phyloP scores from a whole-genome alignment of 129 eudicot genomes.

The Tagetes patula region DNA sequence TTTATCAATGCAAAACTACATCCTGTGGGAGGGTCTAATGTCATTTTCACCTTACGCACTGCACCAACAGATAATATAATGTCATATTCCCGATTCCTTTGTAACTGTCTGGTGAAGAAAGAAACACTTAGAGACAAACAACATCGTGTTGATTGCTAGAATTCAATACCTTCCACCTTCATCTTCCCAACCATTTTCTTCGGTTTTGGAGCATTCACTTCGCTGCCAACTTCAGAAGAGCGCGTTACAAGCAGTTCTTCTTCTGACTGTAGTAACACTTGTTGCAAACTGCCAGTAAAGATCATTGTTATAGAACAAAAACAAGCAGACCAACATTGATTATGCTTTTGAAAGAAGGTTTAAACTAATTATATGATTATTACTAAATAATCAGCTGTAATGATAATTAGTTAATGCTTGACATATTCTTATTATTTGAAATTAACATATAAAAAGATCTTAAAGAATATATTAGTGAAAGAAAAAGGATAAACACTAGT shows the following conservation, averaged over 20 bases:
- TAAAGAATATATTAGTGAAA: neutral
- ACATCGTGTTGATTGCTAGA: neutral
- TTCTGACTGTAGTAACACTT: slow-evolving; percentile 72
- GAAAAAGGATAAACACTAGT: too few relatives aligned
- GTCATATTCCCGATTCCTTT: neutral
- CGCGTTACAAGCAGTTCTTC: slow-evolving; percentile 65
- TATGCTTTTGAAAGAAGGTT: neutral
- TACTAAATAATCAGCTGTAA: too few relatives aligned
- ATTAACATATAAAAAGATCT: neutral
- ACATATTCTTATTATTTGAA: too few relatives aligned
- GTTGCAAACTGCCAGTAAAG: slow-evolving; percentile 63
- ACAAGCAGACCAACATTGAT: neutral
- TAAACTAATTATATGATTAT: too few relatives aligned
- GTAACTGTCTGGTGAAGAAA: slow-evolving; percentile 12
- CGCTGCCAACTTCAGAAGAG: slow-evolving; percentile 52
- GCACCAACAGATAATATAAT: slow-evolving; percentile 28
- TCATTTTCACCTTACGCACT: slow-evolving; percentile 83
- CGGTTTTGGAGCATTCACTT: slow-evolving; percentile 59
- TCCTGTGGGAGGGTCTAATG: slow-evolving; percentile 70
- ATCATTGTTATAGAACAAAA: slow-evolving; percentile 15
- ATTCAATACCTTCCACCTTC: slow-evolving; percentile 74
- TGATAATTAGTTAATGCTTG: neutral
- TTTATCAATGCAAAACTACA: slow-evolving; percentile 58
- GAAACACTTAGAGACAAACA: neutral
- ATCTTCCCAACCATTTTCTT: slow-evolving; percentile 88